These are phyloP conservation scores for Fusarium sarcochroum DNA, from an alignment of 2,329 filamentous ascomycete species.

Conservation along the genomic window DNA sequence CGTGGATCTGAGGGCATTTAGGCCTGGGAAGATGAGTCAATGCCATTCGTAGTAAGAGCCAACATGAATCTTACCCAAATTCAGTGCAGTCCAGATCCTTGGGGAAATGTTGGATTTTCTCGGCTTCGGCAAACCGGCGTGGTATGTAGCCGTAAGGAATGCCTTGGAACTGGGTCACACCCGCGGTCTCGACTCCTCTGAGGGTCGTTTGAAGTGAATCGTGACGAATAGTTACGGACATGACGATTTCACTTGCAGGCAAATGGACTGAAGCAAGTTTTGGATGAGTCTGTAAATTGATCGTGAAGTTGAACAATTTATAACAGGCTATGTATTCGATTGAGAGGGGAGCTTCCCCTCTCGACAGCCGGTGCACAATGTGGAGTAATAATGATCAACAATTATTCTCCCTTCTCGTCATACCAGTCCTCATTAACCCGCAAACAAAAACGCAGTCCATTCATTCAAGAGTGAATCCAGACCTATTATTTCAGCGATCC, in stretches of 20 bases:
- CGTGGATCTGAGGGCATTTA: conserved; percentile 57
- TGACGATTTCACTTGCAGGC: neutral
- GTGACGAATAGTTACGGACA: neutral
- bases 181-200: neutral
- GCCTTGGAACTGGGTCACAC: conserved; percentile 16
- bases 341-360: neutral
- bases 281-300: no score
- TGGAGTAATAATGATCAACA: no score
- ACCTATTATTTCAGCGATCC: no score
- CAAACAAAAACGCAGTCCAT: no score
- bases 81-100: conserved; percentile 1
- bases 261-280: neutral
- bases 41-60: fast-evolving
- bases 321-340: neutral
- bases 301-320: no score
- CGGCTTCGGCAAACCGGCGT: conserved; percentile 3
- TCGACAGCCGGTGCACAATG: no score
- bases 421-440: no score
- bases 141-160: conserved; percentile 13
- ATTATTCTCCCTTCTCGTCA: no score
- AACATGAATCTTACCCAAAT: neutral
- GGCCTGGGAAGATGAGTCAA: conserved; percentile 47
- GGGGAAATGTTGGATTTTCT: neutral
- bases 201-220: neutral
- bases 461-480: no score